Conservation (phyloP, 1,139 yeast genomes). For the Sugiyamaella pinicola region DNA sequence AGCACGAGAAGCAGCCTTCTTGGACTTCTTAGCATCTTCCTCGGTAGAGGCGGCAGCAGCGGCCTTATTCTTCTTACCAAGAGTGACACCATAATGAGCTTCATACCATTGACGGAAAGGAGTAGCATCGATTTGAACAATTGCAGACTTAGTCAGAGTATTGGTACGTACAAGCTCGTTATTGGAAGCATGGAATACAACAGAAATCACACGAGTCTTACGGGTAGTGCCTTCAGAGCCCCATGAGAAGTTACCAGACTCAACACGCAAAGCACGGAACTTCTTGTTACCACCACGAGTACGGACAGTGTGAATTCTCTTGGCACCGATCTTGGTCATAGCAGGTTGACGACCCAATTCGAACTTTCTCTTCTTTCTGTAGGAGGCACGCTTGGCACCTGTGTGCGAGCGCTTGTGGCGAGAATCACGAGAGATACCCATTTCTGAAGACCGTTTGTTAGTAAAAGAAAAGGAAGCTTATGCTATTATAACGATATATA, state of each 20-base stretch:
- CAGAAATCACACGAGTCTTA: constrained; percentile 98
- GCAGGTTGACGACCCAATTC: constrained; percentile 99
- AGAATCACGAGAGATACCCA: constrained; percentile 99
- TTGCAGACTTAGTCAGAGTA: constrained; percentile 98
- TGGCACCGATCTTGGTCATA: constrained; percentile 98
- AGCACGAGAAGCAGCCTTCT: constrained; percentile 80
- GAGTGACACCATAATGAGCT: constrained; percentile 92
- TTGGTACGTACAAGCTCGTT: constrained; percentile 99
- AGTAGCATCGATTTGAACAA: constrained; percentile 99
- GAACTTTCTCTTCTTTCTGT: constrained; percentile 99
- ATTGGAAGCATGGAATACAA: constrained; percentile 99
- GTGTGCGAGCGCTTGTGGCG: constrained; percentile 99
- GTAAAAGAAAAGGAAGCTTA: background rate
- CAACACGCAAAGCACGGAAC: constrained; percentile 99
- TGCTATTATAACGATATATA: background rate
- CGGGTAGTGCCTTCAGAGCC: constrained; percentile 98
- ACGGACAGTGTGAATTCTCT: constrained; percentile 99
- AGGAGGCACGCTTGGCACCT: constrained; percentile 99
- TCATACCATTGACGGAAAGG: constrained; percentile 99
- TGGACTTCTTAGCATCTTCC: constrained; percentile 49
- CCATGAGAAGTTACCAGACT: constrained; percentile 99
- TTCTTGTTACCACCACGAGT: constrained; percentile 99
- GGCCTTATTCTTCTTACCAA: constrained; percentile 75
- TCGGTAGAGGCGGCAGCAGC: constrained; percentile 41
- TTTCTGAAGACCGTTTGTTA: constrained; percentile 39